These are phyloP conservation scores for Fusarium tanahbumbuense DNA, from an alignment of 2,329 filamentous ascomycete genomes.

Conservation along the genomic window DNA sequence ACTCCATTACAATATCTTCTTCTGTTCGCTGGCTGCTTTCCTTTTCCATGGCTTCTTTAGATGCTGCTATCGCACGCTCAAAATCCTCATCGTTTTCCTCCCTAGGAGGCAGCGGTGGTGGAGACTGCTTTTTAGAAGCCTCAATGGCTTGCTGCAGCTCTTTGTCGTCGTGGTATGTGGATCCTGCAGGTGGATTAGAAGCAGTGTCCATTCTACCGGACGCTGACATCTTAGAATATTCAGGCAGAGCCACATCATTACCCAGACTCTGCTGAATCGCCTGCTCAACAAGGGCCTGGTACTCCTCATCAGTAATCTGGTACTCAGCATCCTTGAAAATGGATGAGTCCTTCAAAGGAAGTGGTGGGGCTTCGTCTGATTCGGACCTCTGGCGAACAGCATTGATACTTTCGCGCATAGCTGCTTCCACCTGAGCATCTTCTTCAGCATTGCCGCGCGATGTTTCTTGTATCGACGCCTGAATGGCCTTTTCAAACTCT, in stretches of 20 bases:
- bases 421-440: conserved; percentile 77
- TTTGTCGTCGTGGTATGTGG: conserved; percentile 48
- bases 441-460: conserved; percentile 76
- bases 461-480: conserved; percentile 74
- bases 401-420: conserved; percentile 77
- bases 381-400: conserved; percentile 58
- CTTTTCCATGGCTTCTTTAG: conserved; percentile 55
- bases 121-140: conserved; percentile 52
- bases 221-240: conserved; percentile 35
- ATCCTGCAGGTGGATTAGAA: background rate
- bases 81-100: conserved; percentile 47
- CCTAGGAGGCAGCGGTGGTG: conserved; percentile 21
- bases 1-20: conserved; percentile 78
- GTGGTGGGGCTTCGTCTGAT: conserved; percentile 42
- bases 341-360: conserved; percentile 45
- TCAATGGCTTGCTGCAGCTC: conserved; percentile 56
- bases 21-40: conserved; percentile 63
- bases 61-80: conserved; percentile 56
- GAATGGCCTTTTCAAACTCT: conserved; percentile 79
- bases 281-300: conserved; percentile 66
- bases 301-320: conserved; percentile 67
- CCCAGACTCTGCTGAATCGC: conserved; percentile 65
- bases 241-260: conserved; percentile 25
- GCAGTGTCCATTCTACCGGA: conserved; percentile 19
- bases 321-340: conserved; percentile 56